Evolutionary conservation across 768 basidiomycete species (phyloP).

Genomic region (Hydnomerulius pinastri): DNA sequence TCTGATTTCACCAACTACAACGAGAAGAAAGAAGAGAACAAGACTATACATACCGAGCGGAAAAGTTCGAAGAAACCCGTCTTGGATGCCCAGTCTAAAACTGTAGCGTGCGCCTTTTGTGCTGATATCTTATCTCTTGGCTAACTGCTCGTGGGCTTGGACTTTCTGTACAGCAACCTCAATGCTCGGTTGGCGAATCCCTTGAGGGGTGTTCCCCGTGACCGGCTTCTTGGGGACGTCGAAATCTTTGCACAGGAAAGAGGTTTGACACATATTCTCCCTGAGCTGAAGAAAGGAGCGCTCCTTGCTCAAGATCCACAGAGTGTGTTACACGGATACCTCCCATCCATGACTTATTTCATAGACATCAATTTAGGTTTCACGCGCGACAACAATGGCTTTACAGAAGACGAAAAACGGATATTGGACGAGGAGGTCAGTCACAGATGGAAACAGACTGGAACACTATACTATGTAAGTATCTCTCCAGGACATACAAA

Average conservation of each 20-base stretch:
- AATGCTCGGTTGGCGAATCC: conserved; percentile 54
- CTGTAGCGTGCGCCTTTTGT: background rate
- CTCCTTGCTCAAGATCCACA: conserved; percentile 64
- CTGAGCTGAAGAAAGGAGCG: conserved; percentile 63
- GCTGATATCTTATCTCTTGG: background rate
- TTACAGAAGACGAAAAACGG: conserved; percentile 41
- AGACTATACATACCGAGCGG: background rate
- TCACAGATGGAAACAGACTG: conserved; percentile 46
- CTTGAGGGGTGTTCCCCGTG: conserved; percentile 55
- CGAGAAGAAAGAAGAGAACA: too few species aligned
- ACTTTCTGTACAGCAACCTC: conserved; percentile 23
- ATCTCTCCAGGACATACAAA: background rate
- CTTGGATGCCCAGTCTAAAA: background rate
- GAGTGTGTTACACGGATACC: conserved; percentile 42
- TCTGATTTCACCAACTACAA: too few species aligned
- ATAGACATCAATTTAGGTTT: conserved; percentile 33
- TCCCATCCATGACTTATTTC: conserved; percentile 36
- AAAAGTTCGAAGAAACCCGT: background rate
- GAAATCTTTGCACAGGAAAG: conserved; percentile 50
- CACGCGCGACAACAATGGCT: conserved; percentile 36
- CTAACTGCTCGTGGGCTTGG: background rate
- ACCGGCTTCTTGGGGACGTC: conserved; percentile 55
- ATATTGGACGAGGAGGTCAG: conserved; percentile 41
- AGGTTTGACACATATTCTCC: conserved; percentile 37
- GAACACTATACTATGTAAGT: conserved; percentile 38